Percentiles rank a stretch among this genome's conserved stretches.
These are phyloP conservation scores for Trichophyton mentagrophytes DNA, from an alignment of 2,329 filamentous ascomycete genomes.

Conservation along the genomic window DNA sequence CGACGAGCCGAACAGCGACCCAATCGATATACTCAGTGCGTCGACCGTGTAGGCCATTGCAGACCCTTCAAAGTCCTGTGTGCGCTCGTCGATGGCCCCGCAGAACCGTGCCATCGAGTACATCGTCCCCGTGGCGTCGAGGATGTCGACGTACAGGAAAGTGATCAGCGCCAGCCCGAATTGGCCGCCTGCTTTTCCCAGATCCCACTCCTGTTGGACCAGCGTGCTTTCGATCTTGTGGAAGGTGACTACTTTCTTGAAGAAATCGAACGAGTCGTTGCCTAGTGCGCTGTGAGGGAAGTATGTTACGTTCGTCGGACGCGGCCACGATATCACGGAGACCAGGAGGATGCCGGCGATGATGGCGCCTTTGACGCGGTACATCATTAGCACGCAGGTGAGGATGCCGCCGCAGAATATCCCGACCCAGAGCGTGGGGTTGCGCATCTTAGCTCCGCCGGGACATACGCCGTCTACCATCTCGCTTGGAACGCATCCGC, in stretches of 20 bases:
- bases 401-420: constrained; percentile 76
- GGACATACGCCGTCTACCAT: constrained; percentile 46
- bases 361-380: constrained; percentile 75
- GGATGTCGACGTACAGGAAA: constrained; percentile 81
- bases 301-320: constrained; percentile 61
- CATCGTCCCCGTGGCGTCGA: constrained; percentile 73
- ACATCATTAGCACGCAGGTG: constrained; percentile 70
- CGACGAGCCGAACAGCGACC: constrained; percentile 61
- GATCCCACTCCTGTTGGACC: constrained; percentile 60
- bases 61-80: constrained; percentile 77
- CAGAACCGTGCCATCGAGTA: constrained; percentile 85
- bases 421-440: constrained; percentile 72
- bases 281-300: constrained; percentile 63
- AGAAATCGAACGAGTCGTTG: constrained; percentile 65
- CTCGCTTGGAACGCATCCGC: constrained; percentile 51
- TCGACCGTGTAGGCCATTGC: constrained; percentile 76
- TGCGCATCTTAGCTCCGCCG: constrained; percentile 60
- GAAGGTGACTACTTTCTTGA: constrained; percentile 76
- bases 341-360: constrained; percentile 73
- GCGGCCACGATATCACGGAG: constrained; percentile 79
- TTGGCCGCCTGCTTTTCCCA: constrained; percentile 55
- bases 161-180: constrained; percentile 77
- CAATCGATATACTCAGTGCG: constrained; percentile 66
- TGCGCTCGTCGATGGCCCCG: constrained; percentile 64
- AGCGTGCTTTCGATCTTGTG: constrained; percentile 60